A percentile compares a stretch with the other conserved stretches of the same genome.
Evolutionary conservation across 306 rosid species (phyloP).

Genomic region (Datisca glomerata): DNA sequence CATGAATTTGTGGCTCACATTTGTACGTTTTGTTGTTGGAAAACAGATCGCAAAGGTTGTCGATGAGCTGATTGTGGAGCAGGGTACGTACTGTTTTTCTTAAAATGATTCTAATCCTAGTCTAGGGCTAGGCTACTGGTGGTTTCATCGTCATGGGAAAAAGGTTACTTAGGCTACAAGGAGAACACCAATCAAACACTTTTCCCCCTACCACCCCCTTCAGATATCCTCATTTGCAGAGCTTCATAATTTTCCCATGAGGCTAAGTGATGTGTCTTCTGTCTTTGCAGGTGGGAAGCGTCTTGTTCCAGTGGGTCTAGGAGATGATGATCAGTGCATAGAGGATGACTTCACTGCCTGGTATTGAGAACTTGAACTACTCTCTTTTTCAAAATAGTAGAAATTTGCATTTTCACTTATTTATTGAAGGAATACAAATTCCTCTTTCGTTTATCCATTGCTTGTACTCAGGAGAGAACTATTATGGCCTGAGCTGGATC

Average conservation of each 20-base stretch:
- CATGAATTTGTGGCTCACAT: background rate
- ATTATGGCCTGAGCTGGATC: conserved; percentile 86
- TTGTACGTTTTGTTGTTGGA: conserved; percentile 12
- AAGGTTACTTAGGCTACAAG: too few relatives aligned
- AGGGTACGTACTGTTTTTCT: conserved; percentile 33
- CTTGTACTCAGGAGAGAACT: conserved; percentile 63
- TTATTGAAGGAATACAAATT: background rate
- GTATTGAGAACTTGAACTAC: conserved; percentile 31
- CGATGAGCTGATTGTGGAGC: conserved; percentile 52
- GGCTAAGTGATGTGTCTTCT: conserved; percentile 4
- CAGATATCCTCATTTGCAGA: conserved; percentile 6
- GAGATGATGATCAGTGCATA: conserved; percentile 98
- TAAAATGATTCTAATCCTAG: background rate
- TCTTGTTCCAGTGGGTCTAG: conserved; percentile 75
- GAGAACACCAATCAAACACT: too few relatives aligned
- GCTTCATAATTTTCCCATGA: background rate
- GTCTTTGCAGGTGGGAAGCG: conserved; percentile 71
- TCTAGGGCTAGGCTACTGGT: too few relatives aligned
- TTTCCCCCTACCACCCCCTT: too few relatives aligned
- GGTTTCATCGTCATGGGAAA: background rate
- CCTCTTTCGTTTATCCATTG: conserved; percentile 3
- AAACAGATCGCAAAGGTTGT: conserved; percentile 56
- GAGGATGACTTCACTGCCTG: conserved; percentile 98
- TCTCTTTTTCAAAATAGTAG: conserved; percentile 7
- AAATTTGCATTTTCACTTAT: background rate